Conservation (phyloP, 2,329 filamentous ascomycete species). For the Penicillium polonicum region DNA sequence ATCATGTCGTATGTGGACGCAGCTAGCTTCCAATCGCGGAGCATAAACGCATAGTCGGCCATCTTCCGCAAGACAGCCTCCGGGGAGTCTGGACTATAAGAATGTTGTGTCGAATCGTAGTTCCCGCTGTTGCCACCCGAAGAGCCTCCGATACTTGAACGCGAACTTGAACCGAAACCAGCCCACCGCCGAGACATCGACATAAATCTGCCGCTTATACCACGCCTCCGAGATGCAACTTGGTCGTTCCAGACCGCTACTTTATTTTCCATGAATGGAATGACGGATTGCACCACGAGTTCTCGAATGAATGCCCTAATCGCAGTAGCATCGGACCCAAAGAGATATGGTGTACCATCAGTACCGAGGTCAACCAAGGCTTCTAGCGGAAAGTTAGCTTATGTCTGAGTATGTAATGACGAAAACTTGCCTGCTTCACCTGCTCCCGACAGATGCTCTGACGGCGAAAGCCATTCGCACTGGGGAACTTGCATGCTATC, state of each 20-base stretch:
- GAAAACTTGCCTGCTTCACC: constrained; percentile 55
- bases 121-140: constrained; percentile 53
- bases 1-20: constrained; percentile 89
- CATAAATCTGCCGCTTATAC: constrained; percentile 89
- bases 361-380: constrained; percentile 62
- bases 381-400: constrained; percentile 26
- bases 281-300: constrained; percentile 89
- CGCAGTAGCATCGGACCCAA: constrained; percentile 86
- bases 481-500: constrained; percentile 79
- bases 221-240: constrained; percentile 83
- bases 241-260: constrained; percentile 96
- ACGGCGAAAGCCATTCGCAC: constrained; percentile 84
- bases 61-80: constrained; percentile 92
- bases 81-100: constrained; percentile 77
- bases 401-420: not conserved
- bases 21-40: constrained; percentile 91
- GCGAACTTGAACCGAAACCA: constrained; percentile 69
- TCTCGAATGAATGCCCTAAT: constrained; percentile 89
- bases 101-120: constrained; percentile 75
- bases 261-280: constrained; percentile 94
- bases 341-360: constrained; percentile 70
- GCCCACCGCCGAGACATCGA: constrained; percentile 89
- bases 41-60: constrained; percentile 94
- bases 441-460: constrained; percentile 78
- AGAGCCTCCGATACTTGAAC: constrained; percentile 54